Evolutionary conservation across 305 asterid species (phyloP).

Genomic region (Fraxinus ornus): DNA sequence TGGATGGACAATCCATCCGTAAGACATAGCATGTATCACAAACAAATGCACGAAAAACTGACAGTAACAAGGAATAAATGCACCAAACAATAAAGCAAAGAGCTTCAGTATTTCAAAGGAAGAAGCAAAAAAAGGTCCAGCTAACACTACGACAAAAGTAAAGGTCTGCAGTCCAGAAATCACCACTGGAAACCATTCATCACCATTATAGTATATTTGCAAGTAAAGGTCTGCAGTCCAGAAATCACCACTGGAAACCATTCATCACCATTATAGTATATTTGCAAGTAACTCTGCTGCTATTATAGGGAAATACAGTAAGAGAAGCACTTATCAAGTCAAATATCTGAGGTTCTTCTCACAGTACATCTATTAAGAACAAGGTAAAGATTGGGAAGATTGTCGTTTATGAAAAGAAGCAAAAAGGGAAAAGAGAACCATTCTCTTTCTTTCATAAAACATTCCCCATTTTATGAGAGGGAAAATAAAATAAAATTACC

Average conservation of each 20-base stretch:
- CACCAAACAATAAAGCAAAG: background rate
- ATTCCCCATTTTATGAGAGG: background rate
- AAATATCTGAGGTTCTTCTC: background rate
- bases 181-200: background rate
- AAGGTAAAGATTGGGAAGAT: background rate
- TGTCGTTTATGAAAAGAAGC: background rate
- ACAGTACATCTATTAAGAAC: background rate
- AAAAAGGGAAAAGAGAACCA: background rate
- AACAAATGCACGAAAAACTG: background rate
- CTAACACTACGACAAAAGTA: background rate
- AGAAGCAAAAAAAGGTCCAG: background rate
- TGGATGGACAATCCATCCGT: constrained; percentile 16
- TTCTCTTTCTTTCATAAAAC: background rate
- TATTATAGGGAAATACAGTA: background rate
- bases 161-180: background rate
- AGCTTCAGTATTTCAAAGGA: background rate
- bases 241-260: background rate
- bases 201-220: background rate
- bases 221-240: background rate
- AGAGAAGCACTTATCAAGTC: background rate
- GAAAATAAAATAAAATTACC: background rate
- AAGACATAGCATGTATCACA: background rate
- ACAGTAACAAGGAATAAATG: background rate
- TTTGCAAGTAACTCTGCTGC: background rate
- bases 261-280: background rate